Evolutionary conservation across 768 basidiomycete species (phyloP).

Genomic region (Kwoniella shandongensis): DNA sequence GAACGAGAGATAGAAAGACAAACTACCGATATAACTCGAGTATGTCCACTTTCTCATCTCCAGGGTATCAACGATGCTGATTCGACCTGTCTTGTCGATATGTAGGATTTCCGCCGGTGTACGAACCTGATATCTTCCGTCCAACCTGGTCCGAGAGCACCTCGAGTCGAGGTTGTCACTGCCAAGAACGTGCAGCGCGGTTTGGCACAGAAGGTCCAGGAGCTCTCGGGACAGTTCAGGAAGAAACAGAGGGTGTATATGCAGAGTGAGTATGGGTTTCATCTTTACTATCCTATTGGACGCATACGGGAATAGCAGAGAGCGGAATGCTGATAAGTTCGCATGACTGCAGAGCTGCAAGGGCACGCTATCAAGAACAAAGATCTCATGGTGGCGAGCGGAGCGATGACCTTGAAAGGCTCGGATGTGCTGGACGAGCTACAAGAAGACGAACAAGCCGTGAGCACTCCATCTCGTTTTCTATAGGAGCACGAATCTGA

Average conservation of each 20-base stretch:
- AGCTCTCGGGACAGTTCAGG: conserved; percentile 83
- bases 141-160: conserved; percentile 44
- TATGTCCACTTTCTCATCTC: conserved; percentile 50
- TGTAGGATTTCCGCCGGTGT: conserved; percentile 65
- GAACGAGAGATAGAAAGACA: conserved; percentile 87
- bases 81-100: not conserved
- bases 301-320: not conserved
- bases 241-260: conserved; percentile 98
- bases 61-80: not conserved
- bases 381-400: conserved; percentile 87
- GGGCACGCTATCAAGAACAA: conserved; percentile 98
- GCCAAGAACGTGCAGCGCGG: conserved; percentile 94
- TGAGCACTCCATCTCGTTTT: conserved; percentile 54
- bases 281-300: not conserved
- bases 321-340: not conserved
- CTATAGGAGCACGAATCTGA: not conserved
- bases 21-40: conserved; percentile 84
- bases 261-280: conserved; percentile 71
- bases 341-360: conserved; percentile 68
- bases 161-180: conserved; percentile 60
- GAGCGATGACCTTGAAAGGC: conserved; percentile 73
- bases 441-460: conserved; percentile 87
- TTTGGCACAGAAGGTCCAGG: conserved; percentile 93
- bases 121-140: conserved; percentile 74
- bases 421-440: conserved; percentile 78